phyloP scores from a whole-genome alignment of 2,329 filamentous ascomycete species.

The Apiospora pterosperma region DNA sequence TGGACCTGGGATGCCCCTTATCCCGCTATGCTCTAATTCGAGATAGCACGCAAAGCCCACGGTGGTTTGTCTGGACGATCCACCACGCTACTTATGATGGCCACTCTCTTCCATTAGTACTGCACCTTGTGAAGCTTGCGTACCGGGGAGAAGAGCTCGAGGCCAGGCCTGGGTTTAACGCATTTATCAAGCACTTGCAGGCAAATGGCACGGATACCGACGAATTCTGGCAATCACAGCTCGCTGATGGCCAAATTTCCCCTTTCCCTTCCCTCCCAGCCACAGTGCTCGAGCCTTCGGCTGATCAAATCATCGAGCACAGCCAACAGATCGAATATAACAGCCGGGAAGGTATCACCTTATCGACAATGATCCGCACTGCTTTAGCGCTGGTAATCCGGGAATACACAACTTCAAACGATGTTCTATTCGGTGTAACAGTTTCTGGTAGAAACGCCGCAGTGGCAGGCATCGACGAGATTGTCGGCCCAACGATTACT shows the following conservation, averaged over 20 bases:
- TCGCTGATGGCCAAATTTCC: too few relatives aligned
- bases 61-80: slow-evolving; percentile 5
- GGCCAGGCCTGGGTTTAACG: background rate
- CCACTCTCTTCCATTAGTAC: slow-evolving; percentile 1
- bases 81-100: slow-evolving; percentile 8
- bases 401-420: slow-evolving; percentile 30
- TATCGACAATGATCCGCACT: slow-evolving; percentile 34
- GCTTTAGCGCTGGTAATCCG: slow-evolving; percentile 36
- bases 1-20: too few relatives aligned
- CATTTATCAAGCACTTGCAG: background rate
- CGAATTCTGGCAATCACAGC: too few relatives aligned
- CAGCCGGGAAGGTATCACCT: slow-evolving; percentile 27
- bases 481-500: slow-evolving; percentile 30
- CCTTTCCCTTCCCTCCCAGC: too few relatives aligned
- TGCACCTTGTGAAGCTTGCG: too few relatives aligned
- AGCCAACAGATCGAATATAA: too few relatives aligned
- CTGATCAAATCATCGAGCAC: too few relatives aligned
- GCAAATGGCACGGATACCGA: background rate
- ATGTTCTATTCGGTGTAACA: slow-evolving; percentile 39
- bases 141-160: too few relatives aligned
- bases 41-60: too few relatives aligned
- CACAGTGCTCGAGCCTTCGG: too few relatives aligned
- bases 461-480: slow-evolving; percentile 12
- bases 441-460: slow-evolving; percentile 31
- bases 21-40: too few relatives aligned